Percentiles rank a stretch among this genome's conserved stretches.
Evolutionary conservation across 2,329 filamentous ascomycete genomes (phyloP).

Genomic region (Aspergillus melleus): DNA sequence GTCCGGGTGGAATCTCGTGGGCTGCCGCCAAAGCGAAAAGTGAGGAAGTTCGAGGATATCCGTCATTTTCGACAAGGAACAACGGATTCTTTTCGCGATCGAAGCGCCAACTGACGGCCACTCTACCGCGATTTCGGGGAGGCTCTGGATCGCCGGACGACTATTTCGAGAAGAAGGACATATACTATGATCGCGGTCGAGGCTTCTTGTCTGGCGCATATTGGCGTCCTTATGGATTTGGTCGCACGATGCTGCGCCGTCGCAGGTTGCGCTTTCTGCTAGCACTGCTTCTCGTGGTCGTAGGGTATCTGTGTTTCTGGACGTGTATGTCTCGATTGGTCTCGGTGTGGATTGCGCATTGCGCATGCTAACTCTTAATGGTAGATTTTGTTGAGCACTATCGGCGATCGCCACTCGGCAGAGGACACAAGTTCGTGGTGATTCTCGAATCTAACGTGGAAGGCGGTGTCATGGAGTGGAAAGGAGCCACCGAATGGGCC

Average conservation of each 20-base stretch:
- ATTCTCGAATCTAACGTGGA: conserved; percentile 92
- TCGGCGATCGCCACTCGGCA: conserved; percentile 73
- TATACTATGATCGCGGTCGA: conserved; percentile 57
- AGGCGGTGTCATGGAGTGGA: conserved; percentile 99
- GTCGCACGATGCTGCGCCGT: conserved; percentile 60
- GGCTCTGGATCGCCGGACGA: conserved; percentile 31
- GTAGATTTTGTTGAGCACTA: conserved; percentile 62
- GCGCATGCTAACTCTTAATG: conserved; percentile 33
- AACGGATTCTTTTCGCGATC: conserved; percentile 86
- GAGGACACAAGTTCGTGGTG: conserved; percentile 88
- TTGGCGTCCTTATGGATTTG: conserved; percentile 31
- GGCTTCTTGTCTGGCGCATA: conserved; percentile 36
- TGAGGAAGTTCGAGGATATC: conserved; percentile 70
- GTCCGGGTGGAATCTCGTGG: conserved; percentile 64
- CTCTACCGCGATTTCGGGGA: conserved; percentile 70
- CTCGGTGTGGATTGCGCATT: conserved; percentile 5
- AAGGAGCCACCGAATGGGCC: conserved; percentile 94
- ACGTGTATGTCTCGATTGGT: conserved; percentile 61
- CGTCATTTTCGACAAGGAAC: conserved; percentile 76
- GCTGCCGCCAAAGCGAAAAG: conserved; percentile 78
- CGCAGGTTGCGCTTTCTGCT: conserved; percentile 65
- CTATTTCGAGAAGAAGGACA: conserved; percentile 70
- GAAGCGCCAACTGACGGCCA: conserved; percentile 76
- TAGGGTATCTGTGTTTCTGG: conserved; percentile 67
- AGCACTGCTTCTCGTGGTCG: conserved; percentile 59